Base-by-base conservation (phyloP, 2,329 filamentous ascomycete genomes). In the Thelonectria rubi region DNA sequence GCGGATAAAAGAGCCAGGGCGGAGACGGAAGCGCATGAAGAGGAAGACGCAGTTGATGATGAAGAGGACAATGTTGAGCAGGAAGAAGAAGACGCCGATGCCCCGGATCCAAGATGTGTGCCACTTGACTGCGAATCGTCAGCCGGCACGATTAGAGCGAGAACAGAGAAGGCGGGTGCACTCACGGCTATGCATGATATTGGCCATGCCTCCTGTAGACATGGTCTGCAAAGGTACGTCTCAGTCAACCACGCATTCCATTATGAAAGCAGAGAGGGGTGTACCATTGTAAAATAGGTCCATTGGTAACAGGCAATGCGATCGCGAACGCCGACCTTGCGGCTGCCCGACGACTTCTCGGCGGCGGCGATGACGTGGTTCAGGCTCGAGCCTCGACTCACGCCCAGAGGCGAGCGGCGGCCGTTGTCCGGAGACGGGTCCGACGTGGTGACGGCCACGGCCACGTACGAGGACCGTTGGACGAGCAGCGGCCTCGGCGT, bases 201-300 rank as follows among this genome's bases (percentile, higher is more conserved):
- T 86, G 47, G 83, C 80, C 60, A 86, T 76, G n/a, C 84, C 83
- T 24, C 84, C 84, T 0, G 84, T 86, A 2, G 84, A 84, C 82
- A 85, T 73, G 53, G 68, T 76, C 73, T 71, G 17, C 52, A 40
- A 51, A 1, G 21, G 14, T 55, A 42, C 42, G 20, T 26, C 43
- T 57, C 21, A 63, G 42, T 56, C 9, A 17, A 63, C 50, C 14
- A 24, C 7, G 9, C 40, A 1, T 20, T 14, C 8, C n/a, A 43
- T 18, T 20, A 42, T 17, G 18, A 9, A 15, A 5, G 10, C 14
- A 4, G 15, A n/a, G 12, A 40, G 24, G 32, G 57, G 57, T 14
- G 5, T 43, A 71, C 69, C 69, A 84, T 84, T 20, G 91, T 92
- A 70, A 93, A 94, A 83, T 88, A 94, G 0, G 91, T 93, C 91